phyloP scores from a whole-genome alignment of 2,329 filamentous ascomycete genomes.

The Hypoxylon sp. region DNA sequence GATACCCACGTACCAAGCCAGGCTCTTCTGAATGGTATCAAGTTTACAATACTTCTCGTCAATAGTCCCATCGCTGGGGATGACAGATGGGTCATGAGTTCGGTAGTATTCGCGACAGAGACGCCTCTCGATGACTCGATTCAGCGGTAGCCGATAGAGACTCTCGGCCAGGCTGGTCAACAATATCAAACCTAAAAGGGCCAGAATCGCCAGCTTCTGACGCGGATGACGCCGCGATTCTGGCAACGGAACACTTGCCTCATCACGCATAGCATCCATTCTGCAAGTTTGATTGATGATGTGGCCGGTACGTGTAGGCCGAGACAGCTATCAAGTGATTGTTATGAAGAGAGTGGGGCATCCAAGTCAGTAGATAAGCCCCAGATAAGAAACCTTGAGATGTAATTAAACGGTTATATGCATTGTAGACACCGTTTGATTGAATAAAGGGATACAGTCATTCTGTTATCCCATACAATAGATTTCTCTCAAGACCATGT shows the following conservation, averaged over 20 bases:
- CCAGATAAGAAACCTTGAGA: slow-evolving; percentile 5
- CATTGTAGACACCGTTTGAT: background rate
- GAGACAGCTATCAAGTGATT: background rate
- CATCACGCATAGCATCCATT: slow-evolving; percentile 27
- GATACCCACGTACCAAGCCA: slow-evolving; percentile 68
- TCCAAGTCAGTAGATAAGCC: background rate
- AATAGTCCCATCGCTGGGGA: slow-evolving; percentile 58
- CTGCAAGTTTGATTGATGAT: background rate
- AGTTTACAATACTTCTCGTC: slow-evolving; percentile 69
- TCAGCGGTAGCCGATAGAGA: slow-evolving; percentile 65
- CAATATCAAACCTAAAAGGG: slow-evolving; percentile 60
- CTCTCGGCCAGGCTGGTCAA: slow-evolving; percentile 65
- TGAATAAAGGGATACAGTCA: background rate
- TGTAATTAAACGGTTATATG: background rate
- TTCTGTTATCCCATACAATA: background rate
- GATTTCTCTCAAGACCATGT: background rate
- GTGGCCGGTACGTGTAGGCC: background rate
- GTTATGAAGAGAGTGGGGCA: slow-evolving; percentile 9
- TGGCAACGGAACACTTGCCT: background rate
- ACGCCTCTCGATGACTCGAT: slow-evolving; percentile 62
- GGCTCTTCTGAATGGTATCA: slow-evolving; percentile 64
- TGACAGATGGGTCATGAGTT: slow-evolving; percentile 56
- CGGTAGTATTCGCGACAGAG: slow-evolving; percentile 67
- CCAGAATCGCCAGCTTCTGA: slow-evolving; percentile 31
- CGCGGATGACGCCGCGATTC: slow-evolving; percentile 18